phyloP scores from a whole-genome alignment of 1,139 yeast genomes.

The Yamadazyma oceani region DNA sequence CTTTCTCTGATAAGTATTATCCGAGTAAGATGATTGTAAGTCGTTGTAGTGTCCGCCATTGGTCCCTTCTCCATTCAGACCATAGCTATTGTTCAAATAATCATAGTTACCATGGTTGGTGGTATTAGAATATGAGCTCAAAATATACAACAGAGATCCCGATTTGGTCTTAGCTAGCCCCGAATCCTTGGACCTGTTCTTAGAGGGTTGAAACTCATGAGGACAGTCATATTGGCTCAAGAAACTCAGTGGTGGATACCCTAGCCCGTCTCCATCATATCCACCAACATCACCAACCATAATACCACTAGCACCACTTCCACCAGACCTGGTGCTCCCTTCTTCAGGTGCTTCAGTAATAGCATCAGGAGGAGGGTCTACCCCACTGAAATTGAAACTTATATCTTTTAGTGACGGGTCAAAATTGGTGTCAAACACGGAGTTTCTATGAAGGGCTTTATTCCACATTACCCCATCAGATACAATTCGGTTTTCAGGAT shows the following conservation, averaged over 20 bases:
- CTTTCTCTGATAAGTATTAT: conserved; percentile 4
- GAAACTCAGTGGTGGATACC: background rate
- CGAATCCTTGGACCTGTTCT: background rate
- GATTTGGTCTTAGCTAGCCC: background rate
- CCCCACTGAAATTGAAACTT: conserved; percentile 13
- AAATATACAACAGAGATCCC: background rate
- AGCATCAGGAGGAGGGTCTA: conserved; percentile 1
- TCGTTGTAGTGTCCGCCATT: conserved; percentile 2
- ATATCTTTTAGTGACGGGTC: conserved; percentile 17
- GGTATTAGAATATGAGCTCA: background rate
- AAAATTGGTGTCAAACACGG: conserved; percentile 18
- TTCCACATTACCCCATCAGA: conserved; percentile 15
- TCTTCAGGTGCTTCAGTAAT: conserved; percentile 4
- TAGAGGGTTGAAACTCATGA: too few relatives aligned
- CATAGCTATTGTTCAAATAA: too few relatives aligned
- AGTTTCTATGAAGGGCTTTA: conserved; percentile 9
- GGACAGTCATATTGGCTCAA: too few relatives aligned
- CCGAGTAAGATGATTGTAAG: conserved; percentile 9
- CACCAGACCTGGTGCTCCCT: background rate
- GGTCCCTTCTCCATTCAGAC: too few relatives aligned
- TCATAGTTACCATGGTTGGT: too few relatives aligned
- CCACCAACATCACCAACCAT: too few relatives aligned
- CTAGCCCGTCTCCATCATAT: background rate
- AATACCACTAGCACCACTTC: too few relatives aligned
- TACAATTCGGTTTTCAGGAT: conserved; percentile 7